Percentiles rank a stretch among this genome's conserved stretches.
phyloP scores from a whole-genome alignment of 768 basidiomycete genomes.

The Clitopilus passeckerianus region DNA sequence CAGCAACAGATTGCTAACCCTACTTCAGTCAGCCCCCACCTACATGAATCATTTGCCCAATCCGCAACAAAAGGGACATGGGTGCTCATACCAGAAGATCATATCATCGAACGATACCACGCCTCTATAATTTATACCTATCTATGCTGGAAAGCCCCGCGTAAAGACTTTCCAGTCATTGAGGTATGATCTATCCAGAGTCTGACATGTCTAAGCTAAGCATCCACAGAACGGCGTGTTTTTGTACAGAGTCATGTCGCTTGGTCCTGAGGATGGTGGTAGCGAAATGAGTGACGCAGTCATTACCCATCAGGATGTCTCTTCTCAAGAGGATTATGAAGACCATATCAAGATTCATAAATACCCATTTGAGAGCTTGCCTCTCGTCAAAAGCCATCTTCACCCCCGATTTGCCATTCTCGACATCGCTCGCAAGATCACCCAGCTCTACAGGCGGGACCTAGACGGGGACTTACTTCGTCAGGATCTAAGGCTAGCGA shows the following conservation, averaged over 20 bases:
- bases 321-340: not conserved
- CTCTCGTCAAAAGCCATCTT: slow-evolving; percentile 9
- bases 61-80: not conserved
- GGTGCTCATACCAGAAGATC: slow-evolving; percentile 6
- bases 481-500: not conserved
- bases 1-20: not conserved
- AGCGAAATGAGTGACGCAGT: not conserved
- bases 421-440: slow-evolving; percentile 1
- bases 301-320: not conserved
- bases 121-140: not conserved
- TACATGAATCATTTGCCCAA: not conserved
- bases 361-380: slow-evolving; percentile 9
- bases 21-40: not conserved
- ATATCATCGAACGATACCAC: slow-evolving; percentile 1
- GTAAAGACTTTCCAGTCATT: not conserved
- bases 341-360: not conserved
- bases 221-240: not conserved
- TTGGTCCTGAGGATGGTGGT: not conserved
- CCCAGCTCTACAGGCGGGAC: not conserved
- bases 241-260: not conserved
- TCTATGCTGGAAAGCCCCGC: not conserved
- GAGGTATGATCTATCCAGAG: not conserved
- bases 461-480: not conserved
- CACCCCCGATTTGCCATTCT: slow-evolving; percentile 13
- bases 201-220: not conserved